Evolutionary conservation across 176 grass and related monocot species (phyloP), one percentile per base, ranked within the genome.

Genomic region (Paspalum notatum): DNA sequence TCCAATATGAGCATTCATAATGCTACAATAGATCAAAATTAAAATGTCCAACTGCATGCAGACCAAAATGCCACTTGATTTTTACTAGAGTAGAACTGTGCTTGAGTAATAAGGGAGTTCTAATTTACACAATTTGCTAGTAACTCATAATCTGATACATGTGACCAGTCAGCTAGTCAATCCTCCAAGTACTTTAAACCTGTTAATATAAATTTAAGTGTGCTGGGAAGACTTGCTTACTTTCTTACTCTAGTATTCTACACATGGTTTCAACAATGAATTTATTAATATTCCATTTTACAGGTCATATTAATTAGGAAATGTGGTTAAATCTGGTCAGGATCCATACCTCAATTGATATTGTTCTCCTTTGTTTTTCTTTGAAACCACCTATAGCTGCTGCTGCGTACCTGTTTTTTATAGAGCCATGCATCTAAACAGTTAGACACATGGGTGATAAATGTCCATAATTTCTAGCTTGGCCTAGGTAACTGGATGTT

Each of bases 261-360:
- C 16, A 50, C 13, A 74, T 42, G 63, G 45, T 48, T 72, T 9
- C 22, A 37, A 63, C 15, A 61, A 56, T 52, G 46, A 73, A 73
- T 77, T 48, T 38, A 27, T 27, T 26, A 68, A 51, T 72, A 56
- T 12, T 15, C 41, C 12, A 11, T 62, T 74, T 13, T 18, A 24
- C 12, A 6, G 12, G 24, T 4, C 6, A 15, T 48, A 12, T 14
- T 66, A 71, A 20, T 54, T 78, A 27, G 20, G 57, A 86, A 60
- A 74, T 60, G 22, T 60, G 40, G 59, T 40, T 73, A 75, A 40
- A 18, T 50, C 52, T 43, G 18, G 14, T 71, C 9, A 42, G 76
- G 66, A 21, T 5, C 5, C 46, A 65, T 91, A 97, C 93, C 93
- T 97, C 85, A 76, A 97, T 91, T n/a, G 93, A 90, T 80, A 97